Conservation (phyloP, 2,329 filamentous ascomycete species). For the Leptographium procerum region DNA sequence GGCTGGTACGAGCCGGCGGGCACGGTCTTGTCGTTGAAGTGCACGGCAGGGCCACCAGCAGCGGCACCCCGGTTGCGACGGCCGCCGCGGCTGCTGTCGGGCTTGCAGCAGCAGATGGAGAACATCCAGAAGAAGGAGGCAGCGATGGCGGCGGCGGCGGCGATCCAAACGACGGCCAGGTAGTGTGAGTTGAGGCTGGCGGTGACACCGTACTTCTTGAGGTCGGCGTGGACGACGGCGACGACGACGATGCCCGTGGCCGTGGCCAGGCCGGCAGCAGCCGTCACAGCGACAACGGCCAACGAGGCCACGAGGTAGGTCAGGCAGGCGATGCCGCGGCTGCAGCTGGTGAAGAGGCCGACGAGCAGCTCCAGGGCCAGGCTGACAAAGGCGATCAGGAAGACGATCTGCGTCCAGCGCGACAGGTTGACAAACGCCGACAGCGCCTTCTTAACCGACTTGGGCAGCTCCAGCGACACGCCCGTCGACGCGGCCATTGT, state of each 20-base stretch:
- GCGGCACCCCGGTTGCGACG: constrained; percentile 18
- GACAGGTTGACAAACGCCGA: constrained; percentile 61
- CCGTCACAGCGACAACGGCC: constrained; percentile 42
- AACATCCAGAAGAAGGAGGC: constrained; percentile 84
- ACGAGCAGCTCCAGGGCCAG: constrained; percentile 63
- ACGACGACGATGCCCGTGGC: constrained; percentile 60
- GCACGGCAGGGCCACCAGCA: constrained; percentile 13
- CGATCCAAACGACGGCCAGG: constrained; percentile 67
- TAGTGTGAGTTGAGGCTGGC: constrained; percentile 57
- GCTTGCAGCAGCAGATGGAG: constrained; percentile 80
- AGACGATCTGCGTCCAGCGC: constrained; percentile 76
- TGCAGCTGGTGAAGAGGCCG: constrained; percentile 75
- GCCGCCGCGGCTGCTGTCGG: constrained; percentile 44
- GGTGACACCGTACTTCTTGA: constrained; percentile 61
- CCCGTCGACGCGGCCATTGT: constrained; percentile 35
- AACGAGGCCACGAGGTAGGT: constrained; percentile 67
- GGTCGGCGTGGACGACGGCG: constrained; percentile 52
- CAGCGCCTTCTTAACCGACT: constrained; percentile 54
- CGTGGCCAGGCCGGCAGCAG: constrained; percentile 62
- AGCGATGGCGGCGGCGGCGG: constrained; percentile 62
- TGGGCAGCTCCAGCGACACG: constrained; percentile 53
- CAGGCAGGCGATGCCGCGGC: constrained; percentile 66
- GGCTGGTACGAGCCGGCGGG: constrained; percentile 32
- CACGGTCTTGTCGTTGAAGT: constrained; percentile 41
- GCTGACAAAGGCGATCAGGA: constrained; percentile 59